These are phyloP conservation scores for Raphidocelis subcapitata DNA, from an alignment of 139 green algal genomes.

Conservation along the genomic window DNA sequence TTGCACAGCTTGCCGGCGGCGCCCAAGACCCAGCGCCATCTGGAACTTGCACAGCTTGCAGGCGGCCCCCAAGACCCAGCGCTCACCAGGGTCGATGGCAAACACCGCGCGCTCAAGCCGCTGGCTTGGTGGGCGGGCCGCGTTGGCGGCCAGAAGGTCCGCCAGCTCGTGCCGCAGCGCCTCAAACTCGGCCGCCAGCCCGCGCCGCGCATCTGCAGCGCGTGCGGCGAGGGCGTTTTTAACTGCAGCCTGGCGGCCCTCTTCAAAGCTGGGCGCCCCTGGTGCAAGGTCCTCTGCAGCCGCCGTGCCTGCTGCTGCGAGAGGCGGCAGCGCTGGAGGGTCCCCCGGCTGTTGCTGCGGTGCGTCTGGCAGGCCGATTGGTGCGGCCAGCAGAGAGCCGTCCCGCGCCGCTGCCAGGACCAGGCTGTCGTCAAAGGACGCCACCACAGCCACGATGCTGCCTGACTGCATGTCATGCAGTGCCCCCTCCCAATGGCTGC, in stretches of 20 bases:
- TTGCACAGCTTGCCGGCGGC: no score
- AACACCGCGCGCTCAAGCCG: constrained; percentile 27
- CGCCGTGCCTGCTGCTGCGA: not conserved
- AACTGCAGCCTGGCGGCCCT: constrained; percentile 74
- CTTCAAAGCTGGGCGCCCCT: constrained; percentile 57
- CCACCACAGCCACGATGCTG: constrained; percentile 36
- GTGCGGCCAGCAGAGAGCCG: constrained; percentile 35
- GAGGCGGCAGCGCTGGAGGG: constrained; percentile 17
- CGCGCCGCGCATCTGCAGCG: constrained; percentile 30
- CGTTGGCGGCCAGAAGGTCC: constrained; percentile 59
- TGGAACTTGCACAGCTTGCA: no score
- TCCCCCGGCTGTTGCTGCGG: not conserved
- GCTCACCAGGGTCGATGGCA: constrained; percentile 34
- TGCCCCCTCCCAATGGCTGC: constrained; percentile 40
- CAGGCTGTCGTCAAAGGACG: constrained; percentile 67
- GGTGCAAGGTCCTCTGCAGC: not conserved
- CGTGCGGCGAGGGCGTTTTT: constrained; percentile 32
- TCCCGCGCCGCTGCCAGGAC: constrained; percentile 55
- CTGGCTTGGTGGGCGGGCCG: constrained; percentile 2
- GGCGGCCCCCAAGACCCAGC: no score
- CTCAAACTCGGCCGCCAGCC: constrained; percentile 51
- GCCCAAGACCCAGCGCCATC: no score
- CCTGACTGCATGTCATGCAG: constrained; percentile 61
- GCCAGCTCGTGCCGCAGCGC: constrained; percentile 2
- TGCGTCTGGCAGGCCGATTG: not conserved